These are phyloP conservation scores for Aspergillus hiratsukae DNA, from an alignment of 2,329 filamentous ascomycete genomes.

Conservation along the genomic window DNA sequence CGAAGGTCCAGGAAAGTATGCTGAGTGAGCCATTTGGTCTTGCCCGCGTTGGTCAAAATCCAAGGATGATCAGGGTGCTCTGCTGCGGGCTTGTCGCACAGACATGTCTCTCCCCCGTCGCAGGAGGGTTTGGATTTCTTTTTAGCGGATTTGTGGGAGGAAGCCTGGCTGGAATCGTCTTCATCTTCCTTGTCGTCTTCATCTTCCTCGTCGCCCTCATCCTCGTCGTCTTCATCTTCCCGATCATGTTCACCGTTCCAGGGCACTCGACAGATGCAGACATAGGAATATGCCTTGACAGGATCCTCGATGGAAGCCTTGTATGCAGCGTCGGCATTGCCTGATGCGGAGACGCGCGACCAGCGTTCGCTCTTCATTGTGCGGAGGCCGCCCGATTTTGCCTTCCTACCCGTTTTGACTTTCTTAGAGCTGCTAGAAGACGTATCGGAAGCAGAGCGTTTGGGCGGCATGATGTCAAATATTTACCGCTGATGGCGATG, in stretches of 20 bases:
- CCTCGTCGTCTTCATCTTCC: not conserved
- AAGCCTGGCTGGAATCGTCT: conserved; percentile 12
- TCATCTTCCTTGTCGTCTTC: not conserved
- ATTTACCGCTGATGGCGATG: not conserved
- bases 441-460: not conserved
- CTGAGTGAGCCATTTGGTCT: not conserved
- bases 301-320: not conserved
- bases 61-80: conserved; percentile 8
- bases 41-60: conserved; percentile 1
- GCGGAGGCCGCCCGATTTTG: not conserved
- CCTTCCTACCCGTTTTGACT: not conserved
- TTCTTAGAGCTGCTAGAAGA: not conserved
- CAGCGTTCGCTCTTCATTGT: not conserved
- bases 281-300: not conserved
- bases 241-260: not conserved
- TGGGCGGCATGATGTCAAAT: not conserved
- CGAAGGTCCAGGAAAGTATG: conserved; percentile 26
- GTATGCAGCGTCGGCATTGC: conserved; percentile 25
- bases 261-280: conserved; percentile 1
- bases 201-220: not conserved
- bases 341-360: conserved; percentile 29
- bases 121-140: conserved; percentile 19
- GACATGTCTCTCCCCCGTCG: conserved; percentile 6
- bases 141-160: too few species aligned
- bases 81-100: conserved; percentile 6